Evolutionary conservation across 2,329 filamentous ascomycete genomes (phyloP).

Genomic region (Pestalotiopsis sp.): DNA sequence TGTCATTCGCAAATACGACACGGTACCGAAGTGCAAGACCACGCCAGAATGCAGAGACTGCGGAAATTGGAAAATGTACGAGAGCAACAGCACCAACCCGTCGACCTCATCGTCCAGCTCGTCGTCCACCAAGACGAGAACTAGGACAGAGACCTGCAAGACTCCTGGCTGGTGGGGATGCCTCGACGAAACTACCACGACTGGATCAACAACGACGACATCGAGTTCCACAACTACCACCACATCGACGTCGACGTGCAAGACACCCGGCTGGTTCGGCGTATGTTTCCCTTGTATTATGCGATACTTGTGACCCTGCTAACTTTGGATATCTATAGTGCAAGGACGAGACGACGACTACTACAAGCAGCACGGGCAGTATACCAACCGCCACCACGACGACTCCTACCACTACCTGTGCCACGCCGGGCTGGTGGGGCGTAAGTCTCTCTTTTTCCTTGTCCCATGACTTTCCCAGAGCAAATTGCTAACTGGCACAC

Average conservation of each 20-base stretch:
- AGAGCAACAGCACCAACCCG: slow-evolving; percentile 86
- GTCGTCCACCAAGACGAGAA: slow-evolving; percentile 61
- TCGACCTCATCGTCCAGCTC: slow-evolving; percentile 61
- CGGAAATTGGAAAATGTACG: slow-evolving; percentile 90
- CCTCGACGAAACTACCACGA: slow-evolving; percentile 65
- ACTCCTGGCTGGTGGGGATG: slow-evolving; percentile 86
- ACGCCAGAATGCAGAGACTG: slow-evolving; percentile 88
- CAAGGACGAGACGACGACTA: slow-evolving; percentile 13
- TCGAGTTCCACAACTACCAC: slow-evolving; percentile 50
- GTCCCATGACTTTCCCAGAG: too few species aligned
- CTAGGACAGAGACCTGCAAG: slow-evolving; percentile 82
- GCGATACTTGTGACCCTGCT: slow-evolving; percentile 22
- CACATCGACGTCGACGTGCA: slow-evolving; percentile 56
- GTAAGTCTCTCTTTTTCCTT: too few species aligned
- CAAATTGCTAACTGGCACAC: too few species aligned
- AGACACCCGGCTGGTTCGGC: slow-evolving; percentile 58
- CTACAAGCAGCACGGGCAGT: slow-evolving; percentile 24
- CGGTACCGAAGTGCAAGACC: slow-evolving; percentile 73
- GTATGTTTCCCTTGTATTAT: background rate
- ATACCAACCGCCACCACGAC: slow-evolving; percentile 25
- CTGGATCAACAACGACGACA: slow-evolving; percentile 42
- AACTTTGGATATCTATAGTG: slow-evolving; percentile 28
- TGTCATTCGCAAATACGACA: slow-evolving; percentile 81
- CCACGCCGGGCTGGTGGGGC: slow-evolving; percentile 7
- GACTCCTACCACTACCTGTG: slow-evolving; percentile 28